Conservation (phyloP, 2,329 filamentous ascomycete genomes). For the Nemania diffusa region DNA sequence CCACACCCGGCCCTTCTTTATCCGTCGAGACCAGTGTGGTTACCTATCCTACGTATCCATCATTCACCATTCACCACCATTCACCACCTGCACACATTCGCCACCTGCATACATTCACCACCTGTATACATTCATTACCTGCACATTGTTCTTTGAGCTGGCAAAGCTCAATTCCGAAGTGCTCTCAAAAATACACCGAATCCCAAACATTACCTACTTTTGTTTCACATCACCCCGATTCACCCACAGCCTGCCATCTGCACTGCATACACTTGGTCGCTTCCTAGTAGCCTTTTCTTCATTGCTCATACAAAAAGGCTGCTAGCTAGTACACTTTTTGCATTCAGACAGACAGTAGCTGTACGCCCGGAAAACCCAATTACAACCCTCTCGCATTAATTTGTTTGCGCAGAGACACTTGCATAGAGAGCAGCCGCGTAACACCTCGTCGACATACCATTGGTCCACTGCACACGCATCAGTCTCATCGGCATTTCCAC, state of each 20-base stretch:
- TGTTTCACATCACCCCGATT: neutral
- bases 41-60: conserved; percentile 18
- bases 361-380: conserved; percentile 19
- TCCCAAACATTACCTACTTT: conserved; percentile 29
- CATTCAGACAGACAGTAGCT: conserved; percentile 30
- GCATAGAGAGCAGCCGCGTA: conserved; percentile 29
- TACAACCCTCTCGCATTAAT: conserved; percentile 18
- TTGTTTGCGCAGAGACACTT: conserved; percentile 23
- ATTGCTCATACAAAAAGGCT: conserved; percentile 34
- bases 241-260: conserved; percentile 21
- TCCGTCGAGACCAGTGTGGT: conserved; percentile 9
- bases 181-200: conserved; percentile 9
- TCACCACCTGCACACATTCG: conserved; percentile 10
- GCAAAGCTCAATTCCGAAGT: conserved; percentile 7
- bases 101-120: conserved; percentile 13
- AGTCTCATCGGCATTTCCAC: conserved; percentile 17
- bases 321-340: conserved; percentile 35
- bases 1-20: conserved; percentile 28
- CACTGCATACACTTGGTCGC: conserved; percentile 28
- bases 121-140: conserved; percentile 10
- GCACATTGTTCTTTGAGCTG: conserved; percentile 1
- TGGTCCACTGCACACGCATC: conserved; percentile 26
- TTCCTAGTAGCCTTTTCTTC: conserved; percentile 30
- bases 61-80: too few species aligned
- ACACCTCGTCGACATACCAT: conserved; percentile 29